These are phyloP conservation scores for Tulasnella sp. DNA, from an alignment of 768 basidiomycete genomes.

Conservation along the genomic window DNA sequence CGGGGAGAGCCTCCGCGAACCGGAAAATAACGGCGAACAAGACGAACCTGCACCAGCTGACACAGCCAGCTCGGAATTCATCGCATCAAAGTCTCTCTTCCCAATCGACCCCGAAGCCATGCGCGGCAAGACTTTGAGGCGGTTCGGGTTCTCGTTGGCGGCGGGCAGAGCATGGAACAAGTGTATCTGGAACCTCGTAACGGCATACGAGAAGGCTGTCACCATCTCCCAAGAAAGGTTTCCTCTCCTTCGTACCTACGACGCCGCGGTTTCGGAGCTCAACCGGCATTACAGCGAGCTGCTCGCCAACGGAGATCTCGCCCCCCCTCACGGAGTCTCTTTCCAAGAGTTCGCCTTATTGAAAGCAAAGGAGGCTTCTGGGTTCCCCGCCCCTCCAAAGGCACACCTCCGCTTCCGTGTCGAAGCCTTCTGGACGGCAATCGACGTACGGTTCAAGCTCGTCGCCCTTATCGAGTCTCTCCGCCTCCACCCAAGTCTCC, in stretches of 20 bases:
- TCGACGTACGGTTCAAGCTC: constrained; percentile 58
- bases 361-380: constrained; percentile 58
- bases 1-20: not conserved
- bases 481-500: constrained; percentile 34
- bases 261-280: constrained; percentile 59
- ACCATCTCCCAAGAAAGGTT: constrained; percentile 54
- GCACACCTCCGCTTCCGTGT: constrained; percentile 63
- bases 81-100: constrained; percentile 21
- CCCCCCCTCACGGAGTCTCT: constrained; percentile 42
- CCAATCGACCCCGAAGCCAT: not conserved
- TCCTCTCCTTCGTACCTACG: constrained; percentile 63
- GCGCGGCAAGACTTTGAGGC: not conserved
- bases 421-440: constrained; percentile 61
- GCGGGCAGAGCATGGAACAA: not conserved
- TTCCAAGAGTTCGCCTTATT: constrained; percentile 58
- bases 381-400: constrained; percentile 56
- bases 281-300: constrained; percentile 40
- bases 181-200: constrained; percentile 41
- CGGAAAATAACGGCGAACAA: not conserved
- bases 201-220: constrained; percentile 49
- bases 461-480: constrained; percentile 51
- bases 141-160: not conserved
- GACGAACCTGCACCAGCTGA: not conserved
- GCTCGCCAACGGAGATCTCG: constrained; percentile 43
- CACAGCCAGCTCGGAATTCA: not conserved